Evolutionary conservation across 768 basidiomycete species (phyloP), one percentile per base, ranked within the genome.

Genomic region (Lyophyllum semitale): DNA sequence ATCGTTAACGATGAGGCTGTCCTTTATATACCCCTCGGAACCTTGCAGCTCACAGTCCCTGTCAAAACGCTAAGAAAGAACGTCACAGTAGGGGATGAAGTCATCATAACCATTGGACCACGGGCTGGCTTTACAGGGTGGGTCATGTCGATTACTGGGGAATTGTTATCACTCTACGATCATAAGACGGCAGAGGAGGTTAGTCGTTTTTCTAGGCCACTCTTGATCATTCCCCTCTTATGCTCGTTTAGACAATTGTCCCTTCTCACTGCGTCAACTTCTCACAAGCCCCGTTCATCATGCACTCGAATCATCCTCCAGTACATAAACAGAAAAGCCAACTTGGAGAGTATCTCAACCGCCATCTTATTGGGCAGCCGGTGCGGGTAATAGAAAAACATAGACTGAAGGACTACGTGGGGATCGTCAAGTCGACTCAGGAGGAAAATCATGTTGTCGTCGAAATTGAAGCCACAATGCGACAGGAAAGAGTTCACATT

Each of bases 381-480:
- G 33, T 35, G 4, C 13, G 33, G 13, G 33, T 35, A 8, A 35
- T 35, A 8, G 15, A 35, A 35, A 35, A 35, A 35, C 33, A 35
- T 15, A 7, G 6, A 8, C 15, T 35, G 38, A 57, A 51, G 33
- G 44, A 35, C 27, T 57, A 57, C 20, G 43, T 30, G 17, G 55
- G 44, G 1, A 51, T 57, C 22, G 25, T 57, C 2, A 51, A 51
- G 17, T 23, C 25, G 12, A 51, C 44, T 8, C 26, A 29, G 33
- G 15, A 30, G 15, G 49, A 48, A 15, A 26, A 51, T n/a, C 6
- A 40, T 15, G 43, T 51, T 6, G 8, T 47, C 3, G 55, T 57
- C 9, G 49, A 57, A 37, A n/a, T 57, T n/a, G 12, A 45, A 23
- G 55, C 55, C 13, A 51, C 23, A 8, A 35, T 47, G n/a, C 35